Base-by-base conservation (phyloP, 164 flowering plant genomes). In the Stephania cephalantha region DNA sequence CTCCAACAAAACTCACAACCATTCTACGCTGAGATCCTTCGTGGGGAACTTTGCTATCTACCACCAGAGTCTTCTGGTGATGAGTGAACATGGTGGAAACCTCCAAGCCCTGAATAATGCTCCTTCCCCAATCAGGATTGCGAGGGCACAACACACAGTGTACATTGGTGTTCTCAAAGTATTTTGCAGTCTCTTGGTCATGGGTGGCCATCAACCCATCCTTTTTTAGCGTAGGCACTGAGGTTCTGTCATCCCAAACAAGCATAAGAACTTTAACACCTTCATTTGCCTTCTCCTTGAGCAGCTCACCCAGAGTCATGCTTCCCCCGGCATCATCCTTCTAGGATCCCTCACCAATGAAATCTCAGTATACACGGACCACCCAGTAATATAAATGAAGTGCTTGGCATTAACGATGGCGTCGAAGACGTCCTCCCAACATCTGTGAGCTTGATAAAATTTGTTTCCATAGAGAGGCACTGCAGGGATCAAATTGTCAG, bases 191-290 rank as follows among this genome's bases (percentile, higher is more conserved):
- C 13, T 70, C 72, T 70, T 70, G 30, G 48, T 70, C 72, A 46
- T 70, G 53, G 10, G 72, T 70, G 13, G 30, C 58, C 72, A 70
- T 70, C 30, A 46, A 44, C 30, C 72, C 72, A 48, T 70, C 72
- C 72, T 70, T 35, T 55, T 70, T 70, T 15, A 70, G 53, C 48
- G 31, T 1, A n/a, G 15, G 55, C 11, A 46, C 72, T 18, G 55
- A 46, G 72, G 55, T 70, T 22, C 72, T 70, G n/a, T 70, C 58
- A 22, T 46, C 58, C 58, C 53, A 70, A 48, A 46, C 48, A 70
- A 70, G 72, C 72, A 70, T 44, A 44, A 70, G 72, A 46, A 70
- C 72, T 30, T 30, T n/a, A 12, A 70, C 72, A 46, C 72, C 72
- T 46, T 70, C 72, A 44, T 13, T 46, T n/a, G 72, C 72, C 48